These are phyloP conservation scores for Aspergillus alliaceus DNA, from an alignment of 2,329 filamentous ascomycete genomes.

Conservation along the genomic window DNA sequence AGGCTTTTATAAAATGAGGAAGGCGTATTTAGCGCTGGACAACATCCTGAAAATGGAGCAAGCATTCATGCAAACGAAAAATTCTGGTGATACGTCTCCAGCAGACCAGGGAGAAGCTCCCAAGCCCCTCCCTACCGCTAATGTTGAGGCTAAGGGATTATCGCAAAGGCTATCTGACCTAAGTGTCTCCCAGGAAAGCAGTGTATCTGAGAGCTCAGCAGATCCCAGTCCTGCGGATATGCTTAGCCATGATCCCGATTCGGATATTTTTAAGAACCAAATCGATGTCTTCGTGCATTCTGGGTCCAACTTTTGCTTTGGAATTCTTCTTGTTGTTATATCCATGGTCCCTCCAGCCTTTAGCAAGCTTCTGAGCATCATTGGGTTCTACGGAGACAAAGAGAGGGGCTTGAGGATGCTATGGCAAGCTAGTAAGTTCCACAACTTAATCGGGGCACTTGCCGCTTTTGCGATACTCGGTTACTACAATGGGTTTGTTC, in stretches of 20 bases:
- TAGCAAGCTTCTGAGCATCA: constrained; percentile 78
- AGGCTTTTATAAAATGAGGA: constrained; percentile 89
- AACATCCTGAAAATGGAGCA: constrained; percentile 74
- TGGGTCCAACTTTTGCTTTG: constrained; percentile 85
- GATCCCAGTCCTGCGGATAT: constrained; percentile 25
- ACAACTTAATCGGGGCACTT: constrained; percentile 90
- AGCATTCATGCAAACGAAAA: constrained; percentile 48
- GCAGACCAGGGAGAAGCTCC: constrained; percentile 5
- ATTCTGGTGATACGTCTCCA: constrained; percentile 13
- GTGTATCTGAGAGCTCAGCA: constrained; percentile 18
- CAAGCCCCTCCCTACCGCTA: constrained; percentile 17
- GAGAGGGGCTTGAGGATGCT: constrained; percentile 79
- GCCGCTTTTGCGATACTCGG: constrained; percentile 76
- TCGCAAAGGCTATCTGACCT: constrained; percentile 24
- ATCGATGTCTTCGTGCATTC: constrained; percentile 88
- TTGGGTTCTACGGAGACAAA: constrained; percentile 88
- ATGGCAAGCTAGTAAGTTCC: constrained; percentile 83
- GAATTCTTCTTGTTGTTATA: constrained; percentile 80
- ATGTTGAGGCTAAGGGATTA: constrained; percentile 18
- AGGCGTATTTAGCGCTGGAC: constrained; percentile 82
- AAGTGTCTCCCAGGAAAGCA: constrained; percentile 18
- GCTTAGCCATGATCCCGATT: constrained; percentile 55
- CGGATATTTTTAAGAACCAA: constrained; percentile 68
- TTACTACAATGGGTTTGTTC: constrained; percentile 86
- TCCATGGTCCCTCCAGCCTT: constrained; percentile 92